Base-by-base conservation (phyloP, 176 grass and related monocot genomes). In the Ananas comosus region DNA sequence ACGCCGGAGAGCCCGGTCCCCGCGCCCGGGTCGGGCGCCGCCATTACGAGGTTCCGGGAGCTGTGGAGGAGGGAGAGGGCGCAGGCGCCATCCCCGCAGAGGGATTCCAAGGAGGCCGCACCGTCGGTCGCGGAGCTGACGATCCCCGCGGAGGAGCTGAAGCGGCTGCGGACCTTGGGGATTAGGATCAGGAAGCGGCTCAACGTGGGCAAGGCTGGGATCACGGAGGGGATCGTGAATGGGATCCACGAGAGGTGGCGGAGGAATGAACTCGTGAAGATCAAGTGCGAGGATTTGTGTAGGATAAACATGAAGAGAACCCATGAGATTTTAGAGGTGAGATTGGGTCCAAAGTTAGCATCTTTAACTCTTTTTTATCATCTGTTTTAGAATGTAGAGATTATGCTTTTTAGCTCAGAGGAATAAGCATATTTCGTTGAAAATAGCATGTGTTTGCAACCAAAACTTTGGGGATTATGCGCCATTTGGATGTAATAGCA, bases 221-320 rank as follows among this genome's bases (percentile, higher is more conserved):
- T 97, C 50, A 97, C 86, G 10, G 93, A 97, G 68, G 86, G 93
- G 29, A 87, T 90, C 16, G 84, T 92, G 64, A 97, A 90, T 19
- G 93, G 84, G 63, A 92, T 97, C 73, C 93, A 97, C 50, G 89
- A 97, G 61, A 74, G 93, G 6, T 97, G 93, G 93, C 74, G 84
- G 68, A 86, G 80, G 29, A 74, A 48, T 0, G 93, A 97, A 54
- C 76, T 97, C 50, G 89, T 92, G 1, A 97, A 97, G 74, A 33
- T 97, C 54, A 87, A 80, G 79, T 97, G 84, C 64, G 86, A 90
- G 12, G 89, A 92, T 67, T 68, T 92, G 67, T 97, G 79, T 69
- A 75, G 86, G 49, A 85, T 92, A 78, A 97, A 97, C 72, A 97
- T 97, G 93, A 85, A 72, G 82, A 83, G 84, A 78, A 97, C 93